Conservation (phyloP, 2,329 filamentous ascomycete genomes). For the Fusarium verticillioides region DNA sequence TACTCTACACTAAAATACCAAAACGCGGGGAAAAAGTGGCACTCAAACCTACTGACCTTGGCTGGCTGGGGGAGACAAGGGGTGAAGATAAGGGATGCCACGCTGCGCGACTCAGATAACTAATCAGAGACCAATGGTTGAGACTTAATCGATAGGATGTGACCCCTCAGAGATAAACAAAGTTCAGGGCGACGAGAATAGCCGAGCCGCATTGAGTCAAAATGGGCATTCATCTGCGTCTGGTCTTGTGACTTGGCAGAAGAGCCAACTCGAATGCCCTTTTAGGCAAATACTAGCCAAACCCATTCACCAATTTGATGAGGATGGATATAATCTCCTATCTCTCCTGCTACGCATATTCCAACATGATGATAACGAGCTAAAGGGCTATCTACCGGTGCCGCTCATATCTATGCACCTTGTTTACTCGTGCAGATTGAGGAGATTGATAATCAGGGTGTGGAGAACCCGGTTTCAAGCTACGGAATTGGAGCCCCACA, state of each 20-base stretch:
- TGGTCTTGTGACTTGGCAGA: neutral
- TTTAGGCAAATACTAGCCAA: neutral
- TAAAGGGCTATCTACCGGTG: neutral
- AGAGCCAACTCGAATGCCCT: neutral
- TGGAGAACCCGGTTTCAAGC: neutral
- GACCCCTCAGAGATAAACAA: neutral
- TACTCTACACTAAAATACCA: neutral
- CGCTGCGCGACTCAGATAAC: neutral
- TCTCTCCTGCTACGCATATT: neutral
- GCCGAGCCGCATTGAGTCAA: neutral
- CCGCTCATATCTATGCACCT: too few species aligned
- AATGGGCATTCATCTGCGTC: neutral
- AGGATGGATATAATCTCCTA: too few species aligned
- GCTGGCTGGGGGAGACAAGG: neutral
- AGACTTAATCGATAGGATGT: neutral
- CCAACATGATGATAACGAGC: fast-evolving
- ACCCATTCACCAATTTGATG: neutral
- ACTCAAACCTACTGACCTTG: neutral
- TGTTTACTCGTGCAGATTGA: neutral
- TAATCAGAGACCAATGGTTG: neutral
- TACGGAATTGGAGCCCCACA: neutral
- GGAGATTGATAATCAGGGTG: neutral
- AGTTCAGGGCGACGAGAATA: neutral
- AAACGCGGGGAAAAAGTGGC: neutral
- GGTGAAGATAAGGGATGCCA: neutral